phyloP scores from a whole-genome alignment of 352 stramenopile species.

The Vaucheria bursata region DNA sequence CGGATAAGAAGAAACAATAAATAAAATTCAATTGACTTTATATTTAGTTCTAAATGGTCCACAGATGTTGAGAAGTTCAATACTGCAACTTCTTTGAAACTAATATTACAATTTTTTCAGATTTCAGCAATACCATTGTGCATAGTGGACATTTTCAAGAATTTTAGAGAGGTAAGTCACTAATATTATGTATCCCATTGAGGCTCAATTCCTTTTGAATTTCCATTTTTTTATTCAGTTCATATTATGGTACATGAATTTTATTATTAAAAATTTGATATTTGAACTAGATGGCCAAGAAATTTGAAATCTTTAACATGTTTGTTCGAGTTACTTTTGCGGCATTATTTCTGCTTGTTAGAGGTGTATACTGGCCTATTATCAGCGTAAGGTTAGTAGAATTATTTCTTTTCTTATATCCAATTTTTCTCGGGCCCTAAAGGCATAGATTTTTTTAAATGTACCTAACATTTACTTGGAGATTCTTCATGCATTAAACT shows the following conservation, averaged over 20 bases:
- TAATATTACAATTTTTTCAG: background rate
- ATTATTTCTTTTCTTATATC: too few relatives aligned
- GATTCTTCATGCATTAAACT: too few relatives aligned
- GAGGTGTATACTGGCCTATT: slow-evolving; percentile 24
- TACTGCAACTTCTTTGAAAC: too few relatives aligned
- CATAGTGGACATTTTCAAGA: slow-evolving; percentile 41
- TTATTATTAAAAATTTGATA: background rate
- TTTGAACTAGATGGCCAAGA: background rate
- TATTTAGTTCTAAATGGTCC: too few relatives aligned
- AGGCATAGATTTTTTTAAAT: too few relatives aligned
- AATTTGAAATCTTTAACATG: background rate
- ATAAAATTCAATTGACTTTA: too few relatives aligned
- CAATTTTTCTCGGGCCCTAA: too few relatives aligned
- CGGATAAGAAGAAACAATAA: too few relatives aligned
- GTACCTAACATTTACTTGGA: too few relatives aligned
- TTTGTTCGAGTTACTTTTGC: slow-evolving; percentile 21
- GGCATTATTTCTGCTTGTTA: slow-evolving; percentile 19
- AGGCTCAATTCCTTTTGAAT: background rate
- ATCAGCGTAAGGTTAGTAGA: slow-evolving; percentile 1
- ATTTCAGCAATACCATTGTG: slow-evolving; percentile 25
- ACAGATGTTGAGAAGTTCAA: too few relatives aligned
- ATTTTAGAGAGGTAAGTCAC: slow-evolving; percentile 12
- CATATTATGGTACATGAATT: background rate
- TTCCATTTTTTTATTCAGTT: background rate
- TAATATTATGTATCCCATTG: background rate